Conservation (phyloP, 441 rosid genomes). For the Pelargonium fulgidum region DNA sequence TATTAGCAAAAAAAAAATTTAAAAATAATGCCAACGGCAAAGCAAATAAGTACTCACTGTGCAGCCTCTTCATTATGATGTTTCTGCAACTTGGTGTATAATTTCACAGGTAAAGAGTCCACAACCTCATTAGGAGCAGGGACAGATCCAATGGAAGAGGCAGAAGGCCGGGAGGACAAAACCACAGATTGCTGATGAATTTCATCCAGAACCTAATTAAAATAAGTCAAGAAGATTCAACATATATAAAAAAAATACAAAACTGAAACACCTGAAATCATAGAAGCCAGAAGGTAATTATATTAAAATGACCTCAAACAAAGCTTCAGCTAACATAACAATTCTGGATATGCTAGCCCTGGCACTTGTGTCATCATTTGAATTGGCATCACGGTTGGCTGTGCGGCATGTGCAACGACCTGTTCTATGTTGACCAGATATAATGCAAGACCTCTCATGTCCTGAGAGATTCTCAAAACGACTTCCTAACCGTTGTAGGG, state of each 20-base stretch:
- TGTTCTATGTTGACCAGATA: constrained; percentile 78
- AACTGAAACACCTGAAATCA: not conserved
- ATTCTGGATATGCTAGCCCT: constrained; percentile 56
- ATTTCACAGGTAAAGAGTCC: constrained; percentile 67
- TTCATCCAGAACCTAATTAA: constrained; percentile 93
- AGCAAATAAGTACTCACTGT: constrained; percentile 48
- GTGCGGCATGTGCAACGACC: constrained; percentile 77
- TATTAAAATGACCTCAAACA: not conserved
- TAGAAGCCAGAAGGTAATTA: not conserved
- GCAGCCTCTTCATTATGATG: constrained; percentile 66
- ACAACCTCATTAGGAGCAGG: constrained; percentile 92
- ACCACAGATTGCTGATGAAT: constrained; percentile 97
- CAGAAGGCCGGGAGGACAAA: constrained; percentile 77
- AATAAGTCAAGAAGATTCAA: constrained; percentile 24
- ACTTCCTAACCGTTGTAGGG: constrained; percentile 88
- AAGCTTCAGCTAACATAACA: not conserved
- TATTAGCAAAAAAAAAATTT: not conserved
- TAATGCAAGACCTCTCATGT: constrained; percentile 82
- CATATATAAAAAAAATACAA: constrained; percentile 17
- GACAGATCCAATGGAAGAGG: constrained; percentile 86
- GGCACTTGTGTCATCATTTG: constrained; percentile 62
- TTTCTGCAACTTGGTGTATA: constrained; percentile 43
- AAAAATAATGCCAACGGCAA: constrained; percentile 7
- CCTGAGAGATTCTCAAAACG: constrained; percentile 86
- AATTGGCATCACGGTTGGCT: constrained; percentile 43